phyloP scores from a whole-genome alignment of 1,284 basidiomycete genomes.

The Phaffia rhodozyma region DNA sequence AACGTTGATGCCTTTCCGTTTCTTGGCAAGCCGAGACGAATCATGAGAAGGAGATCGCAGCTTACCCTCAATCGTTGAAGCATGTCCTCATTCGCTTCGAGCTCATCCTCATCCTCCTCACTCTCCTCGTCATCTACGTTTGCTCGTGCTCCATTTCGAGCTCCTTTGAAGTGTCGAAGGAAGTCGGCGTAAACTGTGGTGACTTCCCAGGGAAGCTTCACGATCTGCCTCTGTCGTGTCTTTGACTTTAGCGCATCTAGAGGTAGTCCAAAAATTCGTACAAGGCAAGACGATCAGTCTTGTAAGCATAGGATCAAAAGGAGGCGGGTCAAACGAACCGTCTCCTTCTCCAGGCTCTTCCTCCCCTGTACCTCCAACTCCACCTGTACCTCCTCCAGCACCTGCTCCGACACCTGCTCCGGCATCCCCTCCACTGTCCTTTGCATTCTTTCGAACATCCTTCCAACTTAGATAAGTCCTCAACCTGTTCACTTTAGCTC shows the following conservation, averaged over 20 bases:
- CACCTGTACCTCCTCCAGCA: conserved; percentile 42
- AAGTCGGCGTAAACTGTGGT: conserved; percentile 81
- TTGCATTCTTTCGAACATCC: conserved; percentile 55
- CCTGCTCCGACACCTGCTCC: neutral
- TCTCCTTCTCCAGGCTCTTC: conserved; percentile 62
- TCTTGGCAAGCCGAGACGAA: neutral
- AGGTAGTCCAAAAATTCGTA: neutral
- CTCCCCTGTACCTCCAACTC: conserved; percentile 64
- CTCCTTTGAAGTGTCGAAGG: conserved; percentile 35
- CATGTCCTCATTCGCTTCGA: conserved; percentile 90
- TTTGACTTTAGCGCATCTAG: conserved; percentile 46
- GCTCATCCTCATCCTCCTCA: conserved; percentile 89
- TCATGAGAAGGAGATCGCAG: neutral
- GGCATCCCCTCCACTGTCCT: conserved; percentile 15
- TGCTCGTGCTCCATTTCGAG: conserved; percentile 25
- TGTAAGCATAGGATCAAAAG: neutral
- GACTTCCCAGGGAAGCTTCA: conserved; percentile 94
- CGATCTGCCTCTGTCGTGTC: conserved; percentile 70
- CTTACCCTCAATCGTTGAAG: conserved; percentile 67
- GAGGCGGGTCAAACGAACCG: conserved; percentile 34
- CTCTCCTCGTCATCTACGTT: conserved; percentile 69
- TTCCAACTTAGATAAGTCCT: conserved; percentile 96
- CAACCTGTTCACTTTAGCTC: conserved; percentile 85
- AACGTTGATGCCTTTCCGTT: neutral
- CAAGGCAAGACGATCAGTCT: neutral